These are phyloP conservation scores for Metarhizium anisopliae DNA, from an alignment of 2,329 filamentous ascomycete species.

Conservation along the genomic window DNA sequence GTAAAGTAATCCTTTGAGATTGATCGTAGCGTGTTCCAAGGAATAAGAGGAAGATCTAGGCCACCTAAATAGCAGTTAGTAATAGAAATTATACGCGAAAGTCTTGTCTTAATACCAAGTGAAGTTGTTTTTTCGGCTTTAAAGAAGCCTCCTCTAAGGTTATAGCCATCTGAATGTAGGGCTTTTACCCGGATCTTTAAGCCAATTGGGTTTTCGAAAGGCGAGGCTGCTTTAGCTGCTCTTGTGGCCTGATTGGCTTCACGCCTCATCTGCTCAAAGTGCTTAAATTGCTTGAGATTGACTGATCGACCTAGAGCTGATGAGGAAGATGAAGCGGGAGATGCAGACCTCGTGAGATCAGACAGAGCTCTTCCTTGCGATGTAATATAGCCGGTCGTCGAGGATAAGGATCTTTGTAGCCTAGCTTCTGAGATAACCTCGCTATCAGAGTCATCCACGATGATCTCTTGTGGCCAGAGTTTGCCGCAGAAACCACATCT, in stretches of 20 bases:
- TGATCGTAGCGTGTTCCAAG: background rate
- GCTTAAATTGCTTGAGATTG: background rate
- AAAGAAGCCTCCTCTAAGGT: background rate
- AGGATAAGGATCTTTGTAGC: background rate
- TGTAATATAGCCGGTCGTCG: background rate
- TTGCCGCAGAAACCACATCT: too few species aligned
- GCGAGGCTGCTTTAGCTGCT: background rate
- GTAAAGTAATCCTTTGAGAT: background rate
- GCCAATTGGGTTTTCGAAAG: background rate
- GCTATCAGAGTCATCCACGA: too few species aligned
- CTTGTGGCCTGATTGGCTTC: background rate
- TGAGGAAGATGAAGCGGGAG: background rate
- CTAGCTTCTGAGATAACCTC: too few species aligned
- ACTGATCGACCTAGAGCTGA: background rate
- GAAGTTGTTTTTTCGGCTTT: background rate
- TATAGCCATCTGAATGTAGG: background rate
- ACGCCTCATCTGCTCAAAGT: background rate
- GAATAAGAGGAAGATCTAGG: background rate
- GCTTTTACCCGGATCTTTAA: background rate
- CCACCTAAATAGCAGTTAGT: background rate
- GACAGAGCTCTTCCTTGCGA: background rate
- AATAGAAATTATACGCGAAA: background rate
- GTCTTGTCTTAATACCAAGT: background rate
- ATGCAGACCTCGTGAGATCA: background rate
- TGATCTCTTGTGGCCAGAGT: too few species aligned